Base-by-base conservation (phyloP, 140 eudicot genomes). In the Flaveria floridana region DNA sequence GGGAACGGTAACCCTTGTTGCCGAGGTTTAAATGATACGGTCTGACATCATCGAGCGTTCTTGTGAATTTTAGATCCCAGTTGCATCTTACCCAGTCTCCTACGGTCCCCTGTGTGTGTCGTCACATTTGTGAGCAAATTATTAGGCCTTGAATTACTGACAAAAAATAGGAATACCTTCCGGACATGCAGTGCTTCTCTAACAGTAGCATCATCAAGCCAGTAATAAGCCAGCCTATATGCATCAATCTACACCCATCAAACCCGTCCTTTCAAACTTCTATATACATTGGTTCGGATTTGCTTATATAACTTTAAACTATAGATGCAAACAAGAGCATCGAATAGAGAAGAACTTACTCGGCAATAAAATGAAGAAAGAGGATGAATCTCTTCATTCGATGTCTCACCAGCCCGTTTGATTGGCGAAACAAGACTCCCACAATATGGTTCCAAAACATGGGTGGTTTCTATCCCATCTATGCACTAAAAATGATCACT, bases 1-100 rank as follows among this genome's bases (percentile, higher is more conserved):
- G 84, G 26, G 94, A 83, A 11, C 86, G 78, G 46, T 71, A 85
- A 28, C 83, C 88, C 75, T 83, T 81, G 3, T 28, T 68, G 75
- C 85, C 84, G 63, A 83, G 86, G 62, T 74, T 78, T 30, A 75
- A 16, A 79, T 81, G 91, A 56, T 76, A 68, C 14, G 78, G 63
- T 53, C 79, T 73, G 0, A 56, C 74, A 56, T 79, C 79, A 7
- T 2, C 0, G 16, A 81, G 10, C 4, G 37, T 18, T 7, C 0
- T 2, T 12, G 75, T 70, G 57, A 50, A 75, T n/a, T 53, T 42
- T 46, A 73, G 41, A 15, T 30, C 66, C 0, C 2, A 2, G 46
- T 55, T 68, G 73, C 91, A 86, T 55, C 88, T 79, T 59, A 19
- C 16, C 91, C 88, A 86, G 5, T 76, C 48, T 15, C 61, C 65